Percentiles rank a stretch among this genome's conserved stretches.
Evolutionary conservation across 306 rosid genomes (phyloP).

Genomic region (Dicorynia guianensis): DNA sequence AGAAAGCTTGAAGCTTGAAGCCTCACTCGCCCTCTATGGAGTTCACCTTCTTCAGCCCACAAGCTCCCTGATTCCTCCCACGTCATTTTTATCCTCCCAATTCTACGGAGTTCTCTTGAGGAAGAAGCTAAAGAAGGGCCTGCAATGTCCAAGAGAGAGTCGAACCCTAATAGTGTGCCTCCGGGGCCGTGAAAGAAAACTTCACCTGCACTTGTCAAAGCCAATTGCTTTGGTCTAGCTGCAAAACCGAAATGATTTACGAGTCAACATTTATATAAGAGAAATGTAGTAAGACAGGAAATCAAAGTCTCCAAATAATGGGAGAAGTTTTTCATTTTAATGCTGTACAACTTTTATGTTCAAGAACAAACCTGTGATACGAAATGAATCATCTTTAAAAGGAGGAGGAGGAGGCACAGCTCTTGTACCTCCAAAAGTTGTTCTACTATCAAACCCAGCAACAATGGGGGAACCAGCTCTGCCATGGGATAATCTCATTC

Average conservation of each 20-base stretch:
- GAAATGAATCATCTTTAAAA: constrained; percentile 59
- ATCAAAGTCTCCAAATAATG: background rate
- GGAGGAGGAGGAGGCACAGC: constrained; percentile 66
- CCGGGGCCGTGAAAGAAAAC: constrained; percentile 59
- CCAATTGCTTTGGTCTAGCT: constrained; percentile 73
- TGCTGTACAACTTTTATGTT: background rate
- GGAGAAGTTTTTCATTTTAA: background rate
- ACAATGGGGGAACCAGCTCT: constrained; percentile 50
- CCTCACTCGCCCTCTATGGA: constrained; percentile 75
- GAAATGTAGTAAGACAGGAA: constrained; percentile 11
- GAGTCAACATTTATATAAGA: background rate
- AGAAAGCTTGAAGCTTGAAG: constrained; percentile 71
- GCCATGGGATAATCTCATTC: constrained; percentile 70
- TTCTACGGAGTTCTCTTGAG: constrained; percentile 71
- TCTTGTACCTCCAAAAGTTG: constrained; percentile 41
- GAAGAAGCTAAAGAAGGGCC: constrained; percentile 48
- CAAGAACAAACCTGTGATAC: constrained; percentile 58
- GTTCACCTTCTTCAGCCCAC: constrained; percentile 92
- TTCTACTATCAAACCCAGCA: constrained; percentile 51
- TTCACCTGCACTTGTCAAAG: constrained; percentile 56
- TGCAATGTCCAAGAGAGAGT: constrained; percentile 53
- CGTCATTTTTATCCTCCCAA: constrained; percentile 82
- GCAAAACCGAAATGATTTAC: constrained; percentile 31
- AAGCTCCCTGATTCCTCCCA: constrained; percentile 95
- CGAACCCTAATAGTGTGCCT: constrained; percentile 68